These are phyloP conservation scores for Blastocystis sp. DNA, from an alignment of 352 stramenopile genomes.

Conservation along the genomic window DNA sequence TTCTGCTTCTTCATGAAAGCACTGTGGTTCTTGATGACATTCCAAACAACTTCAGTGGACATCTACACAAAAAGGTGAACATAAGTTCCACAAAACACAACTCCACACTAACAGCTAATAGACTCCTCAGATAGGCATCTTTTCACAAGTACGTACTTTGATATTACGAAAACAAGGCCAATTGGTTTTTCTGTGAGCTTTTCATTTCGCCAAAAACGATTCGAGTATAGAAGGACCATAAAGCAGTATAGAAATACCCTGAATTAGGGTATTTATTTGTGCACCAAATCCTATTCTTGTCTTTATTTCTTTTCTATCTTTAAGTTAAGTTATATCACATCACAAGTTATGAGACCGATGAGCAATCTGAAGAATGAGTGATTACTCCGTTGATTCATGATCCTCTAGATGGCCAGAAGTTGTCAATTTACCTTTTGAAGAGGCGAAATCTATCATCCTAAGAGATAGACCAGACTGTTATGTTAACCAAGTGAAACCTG, in stretches of 20 bases:
- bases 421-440: conserved; percentile 5
- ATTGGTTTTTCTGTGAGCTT: background rate
- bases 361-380: background rate
- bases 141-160: background rate
- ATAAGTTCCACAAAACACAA: background rate
- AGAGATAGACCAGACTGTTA: conserved; percentile 27
- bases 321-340: background rate
- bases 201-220: background rate
- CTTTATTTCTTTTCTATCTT: background rate
- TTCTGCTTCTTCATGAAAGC: conserved; percentile 58
- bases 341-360: background rate
- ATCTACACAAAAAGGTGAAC: conserved; percentile 7
- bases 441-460: conserved; percentile 13
- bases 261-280: background rate
- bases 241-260: background rate
- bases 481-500: conserved; percentile 42
- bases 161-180: conserved; percentile 11
- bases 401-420: conserved; percentile 57
- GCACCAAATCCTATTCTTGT: background rate
- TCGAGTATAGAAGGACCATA: background rate
- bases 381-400: background rate
- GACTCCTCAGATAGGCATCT: too few relatives aligned
- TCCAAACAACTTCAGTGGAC: conserved; percentile 64
- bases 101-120: too few relatives aligned
- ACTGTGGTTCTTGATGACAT: conserved; percentile 60